Percentiles rank a stretch among this genome's conserved stretches.
Conservation (phyloP, 129 eudicot species). For the Arctium minus region DNA sequence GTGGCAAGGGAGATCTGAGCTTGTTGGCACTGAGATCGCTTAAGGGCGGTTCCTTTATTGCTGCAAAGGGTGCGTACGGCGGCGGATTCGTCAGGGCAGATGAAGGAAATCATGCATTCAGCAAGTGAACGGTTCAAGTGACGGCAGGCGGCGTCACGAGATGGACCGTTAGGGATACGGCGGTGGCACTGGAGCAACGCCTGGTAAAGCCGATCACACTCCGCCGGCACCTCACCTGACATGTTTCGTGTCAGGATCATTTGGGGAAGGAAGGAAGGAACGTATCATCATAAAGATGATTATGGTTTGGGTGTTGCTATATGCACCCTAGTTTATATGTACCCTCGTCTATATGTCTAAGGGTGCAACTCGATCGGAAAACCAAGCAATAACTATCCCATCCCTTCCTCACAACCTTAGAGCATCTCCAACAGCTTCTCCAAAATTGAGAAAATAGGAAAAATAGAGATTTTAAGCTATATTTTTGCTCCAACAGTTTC, state of each 20-base stretch:
- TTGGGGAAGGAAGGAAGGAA: no score
- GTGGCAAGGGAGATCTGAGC: slow-evolving; percentile 75
- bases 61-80: slow-evolving; percentile 73
- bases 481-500: no score
- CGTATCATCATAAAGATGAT: no score
- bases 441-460: no score
- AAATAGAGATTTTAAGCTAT: no score
- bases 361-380: no score
- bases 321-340: no score
- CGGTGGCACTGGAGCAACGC: slow-evolving; percentile 61
- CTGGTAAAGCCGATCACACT: slow-evolving; percentile 52
- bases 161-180: slow-evolving; percentile 46
- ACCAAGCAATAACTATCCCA: no score
- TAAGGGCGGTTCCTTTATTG: slow-evolving; percentile 79
- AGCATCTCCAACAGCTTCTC: no score
- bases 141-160: slow-evolving; percentile 62
- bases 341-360: no score
- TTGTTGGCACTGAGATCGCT: slow-evolving; percentile 89
- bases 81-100: slow-evolving; percentile 72
- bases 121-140: slow-evolving; percentile 76
- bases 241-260: not conserved
- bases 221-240: slow-evolving; percentile 29
- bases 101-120: slow-evolving; percentile 50
- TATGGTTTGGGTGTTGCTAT: no score
- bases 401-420: no score